phyloP scores from a whole-genome alignment of 2,329 filamentous ascomycete genomes.

The Fusarium sp. region DNA sequence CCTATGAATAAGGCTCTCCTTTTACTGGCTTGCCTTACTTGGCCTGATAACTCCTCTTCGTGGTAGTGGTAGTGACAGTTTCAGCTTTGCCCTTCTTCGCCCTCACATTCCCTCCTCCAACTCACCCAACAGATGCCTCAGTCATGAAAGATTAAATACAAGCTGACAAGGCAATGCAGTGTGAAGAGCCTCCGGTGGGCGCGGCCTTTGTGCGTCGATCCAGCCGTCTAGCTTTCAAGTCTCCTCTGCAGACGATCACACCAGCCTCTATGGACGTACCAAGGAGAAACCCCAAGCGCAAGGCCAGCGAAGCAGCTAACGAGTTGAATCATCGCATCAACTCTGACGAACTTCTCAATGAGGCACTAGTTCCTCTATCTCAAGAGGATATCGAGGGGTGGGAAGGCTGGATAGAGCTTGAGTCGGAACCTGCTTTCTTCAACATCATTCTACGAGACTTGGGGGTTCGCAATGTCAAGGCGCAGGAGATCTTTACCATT shows the following conservation, averaged over 20 bases:
- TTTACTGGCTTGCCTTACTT: background rate
- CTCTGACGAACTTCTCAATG: constrained; percentile 56
- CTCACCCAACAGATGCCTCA: background rate
- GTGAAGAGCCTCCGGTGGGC: background rate
- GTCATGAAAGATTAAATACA: constrained; percentile 1
- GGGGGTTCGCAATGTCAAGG: constrained; percentile 77
- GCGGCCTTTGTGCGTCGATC: constrained; percentile 33
- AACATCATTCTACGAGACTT: constrained; percentile 84
- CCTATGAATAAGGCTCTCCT: background rate
- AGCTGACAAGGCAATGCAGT: constrained; percentile 23
- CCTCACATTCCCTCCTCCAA: background rate
- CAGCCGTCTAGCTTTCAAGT: constrained; percentile 24
- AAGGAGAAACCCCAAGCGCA: constrained; percentile 58
- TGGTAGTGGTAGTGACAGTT: too few relatives aligned
- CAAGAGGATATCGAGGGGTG: constrained; percentile 68
- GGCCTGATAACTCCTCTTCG: background rate
- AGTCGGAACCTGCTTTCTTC: constrained; percentile 91
- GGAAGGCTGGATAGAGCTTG: constrained; percentile 84
- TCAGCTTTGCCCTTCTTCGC: background rate
- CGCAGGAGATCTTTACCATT: constrained; percentile 80
- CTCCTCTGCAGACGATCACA: background rate
- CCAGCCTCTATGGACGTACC: constrained; percentile 33
- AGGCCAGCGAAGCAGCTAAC: constrained; percentile 51
- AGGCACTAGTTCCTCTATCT: constrained; percentile 60
- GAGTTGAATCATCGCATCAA: constrained; percentile 44